Evolutionary conservation across 805 yeast species (phyloP).

Genomic region (Saccharomycopsis amapae): DNA sequence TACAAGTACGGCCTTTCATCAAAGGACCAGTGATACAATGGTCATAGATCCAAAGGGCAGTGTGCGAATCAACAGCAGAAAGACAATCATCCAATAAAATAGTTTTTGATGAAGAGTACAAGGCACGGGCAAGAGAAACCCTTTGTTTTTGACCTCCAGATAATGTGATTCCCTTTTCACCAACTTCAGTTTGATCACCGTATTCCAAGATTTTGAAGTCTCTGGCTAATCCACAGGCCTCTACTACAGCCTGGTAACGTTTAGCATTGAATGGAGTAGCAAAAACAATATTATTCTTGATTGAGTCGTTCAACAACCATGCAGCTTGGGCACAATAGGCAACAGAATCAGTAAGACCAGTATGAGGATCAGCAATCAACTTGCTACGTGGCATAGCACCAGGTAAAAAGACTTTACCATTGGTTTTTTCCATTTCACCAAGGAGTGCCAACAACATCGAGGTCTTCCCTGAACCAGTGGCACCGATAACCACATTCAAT

Average conservation of each 20-base stretch:
- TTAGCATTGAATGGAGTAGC: slow-evolving; percentile 63
- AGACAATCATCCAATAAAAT: slow-evolving; percentile 88
- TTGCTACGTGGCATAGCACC: slow-evolving; percentile 70
- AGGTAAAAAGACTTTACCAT: slow-evolving; percentile 75
- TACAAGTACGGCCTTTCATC: slow-evolving; percentile 79
- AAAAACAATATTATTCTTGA: slow-evolving; percentile 75
- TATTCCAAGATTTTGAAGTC: slow-evolving; percentile 81
- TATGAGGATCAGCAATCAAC: slow-evolving; percentile 56
- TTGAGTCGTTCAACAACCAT: slow-evolving; percentile 90
- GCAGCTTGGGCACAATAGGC: slow-evolving; percentile 97
- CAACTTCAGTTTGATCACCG: slow-evolving; percentile 92
- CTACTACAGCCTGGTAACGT: slow-evolving; percentile 71
- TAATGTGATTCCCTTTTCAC: slow-evolving; percentile 93
- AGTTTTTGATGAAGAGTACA: slow-evolving; percentile 79
- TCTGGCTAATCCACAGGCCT: slow-evolving; percentile 83
- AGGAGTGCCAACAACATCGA: slow-evolving; percentile 81
- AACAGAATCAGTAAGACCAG: slow-evolving; percentile 84
- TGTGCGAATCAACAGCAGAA: slow-evolving; percentile 95
- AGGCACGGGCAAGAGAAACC: slow-evolving; percentile 89
- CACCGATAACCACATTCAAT: slow-evolving; percentile 84
- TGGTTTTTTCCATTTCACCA: slow-evolving; percentile 81
- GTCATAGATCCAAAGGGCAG: slow-evolving; percentile 89
- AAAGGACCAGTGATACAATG: slow-evolving; percentile 84
- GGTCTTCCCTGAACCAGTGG: slow-evolving; percentile 94
- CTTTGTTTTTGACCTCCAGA: slow-evolving; percentile 99